Evolutionary conservation across 305 asterid species (phyloP).

Genomic region (Striga hermonthica): DNA sequence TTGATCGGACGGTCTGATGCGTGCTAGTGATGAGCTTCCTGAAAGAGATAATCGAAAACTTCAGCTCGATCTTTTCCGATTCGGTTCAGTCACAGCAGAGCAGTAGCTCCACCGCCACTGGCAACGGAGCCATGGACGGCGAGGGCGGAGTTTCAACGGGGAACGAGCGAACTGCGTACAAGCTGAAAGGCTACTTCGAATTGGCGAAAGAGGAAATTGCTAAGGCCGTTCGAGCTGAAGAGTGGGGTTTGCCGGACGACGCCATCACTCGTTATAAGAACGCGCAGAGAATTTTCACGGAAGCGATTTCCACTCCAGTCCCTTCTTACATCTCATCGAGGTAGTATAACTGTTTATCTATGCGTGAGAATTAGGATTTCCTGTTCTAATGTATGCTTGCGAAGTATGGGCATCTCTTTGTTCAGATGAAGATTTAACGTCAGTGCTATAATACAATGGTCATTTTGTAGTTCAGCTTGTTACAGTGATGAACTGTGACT

Average conservation of each 20-base stretch:
- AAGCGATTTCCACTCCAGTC: slow-evolving; percentile 80
- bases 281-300: slow-evolving; percentile 67
- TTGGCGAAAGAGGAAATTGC: slow-evolving; percentile 87
- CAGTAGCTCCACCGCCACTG: slow-evolving; percentile 36
- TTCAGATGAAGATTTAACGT: slow-evolving; percentile 8
- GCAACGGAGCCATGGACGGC: slow-evolving; percentile 55
- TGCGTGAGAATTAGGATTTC: slow-evolving; percentile 2
- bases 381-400: slow-evolving; percentile 23
- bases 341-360: slow-evolving; percentile 32
- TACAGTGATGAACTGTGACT: not conserved
- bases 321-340: slow-evolving; percentile 86
- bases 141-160: slow-evolving; percentile 62
- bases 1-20: slow-evolving; percentile 21
- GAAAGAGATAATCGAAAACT: slow-evolving; percentile 55
- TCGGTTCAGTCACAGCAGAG: slow-evolving; percentile 41
- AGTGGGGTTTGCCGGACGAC: slow-evolving; percentile 86
- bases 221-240: slow-evolving; percentile 91
- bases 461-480: slow-evolving; percentile 7
- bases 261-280: slow-evolving; percentile 64
- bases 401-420: slow-evolving; percentile 23
- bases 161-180: slow-evolving; percentile 82
- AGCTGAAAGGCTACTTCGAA: slow-evolving; percentile 86
- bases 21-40: slow-evolving; percentile 57
- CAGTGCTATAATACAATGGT: not conserved
- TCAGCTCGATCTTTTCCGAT: slow-evolving; percentile 63